These are phyloP conservation scores for Yamadazyma siamensis DNA, from an alignment of 1,139 yeast genomes.

Conservation along the genomic window DNA sequence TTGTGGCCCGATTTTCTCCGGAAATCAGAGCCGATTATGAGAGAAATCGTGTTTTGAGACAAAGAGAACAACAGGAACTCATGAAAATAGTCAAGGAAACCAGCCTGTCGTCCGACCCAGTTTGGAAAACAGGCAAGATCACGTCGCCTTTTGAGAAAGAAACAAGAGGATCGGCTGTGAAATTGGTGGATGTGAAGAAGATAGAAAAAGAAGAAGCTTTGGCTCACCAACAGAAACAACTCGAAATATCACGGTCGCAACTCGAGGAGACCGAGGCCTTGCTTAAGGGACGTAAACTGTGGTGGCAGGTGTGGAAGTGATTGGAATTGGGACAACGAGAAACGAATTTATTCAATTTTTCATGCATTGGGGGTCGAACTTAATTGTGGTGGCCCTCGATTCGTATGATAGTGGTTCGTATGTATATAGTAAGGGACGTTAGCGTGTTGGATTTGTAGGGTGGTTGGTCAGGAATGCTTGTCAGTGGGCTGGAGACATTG, in stretches of 20 bases:
- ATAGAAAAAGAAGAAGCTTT: slow-evolving; percentile 48
- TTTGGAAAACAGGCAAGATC: slow-evolving; percentile 76
- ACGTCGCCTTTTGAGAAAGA: slow-evolving; percentile 59
- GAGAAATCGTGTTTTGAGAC: slow-evolving; percentile 57
- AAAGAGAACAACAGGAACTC: slow-evolving; percentile 61
- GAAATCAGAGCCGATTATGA: slow-evolving; percentile 78
- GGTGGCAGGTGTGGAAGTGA: slow-evolving; percentile 21
- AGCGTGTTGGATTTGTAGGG: too few species aligned
- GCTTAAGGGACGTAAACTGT: slow-evolving; percentile 28
- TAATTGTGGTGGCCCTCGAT: too few species aligned
- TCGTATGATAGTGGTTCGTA: too few species aligned
- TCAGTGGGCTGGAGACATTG: too few species aligned
- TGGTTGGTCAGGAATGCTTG: too few species aligned
- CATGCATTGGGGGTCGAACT: too few species aligned
- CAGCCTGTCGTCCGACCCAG: slow-evolving; percentile 64
- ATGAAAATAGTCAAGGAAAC: slow-evolving; percentile 65
- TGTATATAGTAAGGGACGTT: too few species aligned
- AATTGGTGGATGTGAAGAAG: slow-evolving; percentile 40
- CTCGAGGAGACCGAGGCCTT: slow-evolving; percentile 30
- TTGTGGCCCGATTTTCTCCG: slow-evolving; percentile 73
- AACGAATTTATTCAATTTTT: too few species aligned
- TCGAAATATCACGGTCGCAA: slow-evolving; percentile 32
- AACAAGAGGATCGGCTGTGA: slow-evolving; percentile 30
- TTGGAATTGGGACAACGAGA: too few species aligned
- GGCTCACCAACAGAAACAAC: slow-evolving; percentile 38